Evolutionary conservation across 139 green algal species (phyloP).

Genomic region (Micractinium sp.): DNA sequence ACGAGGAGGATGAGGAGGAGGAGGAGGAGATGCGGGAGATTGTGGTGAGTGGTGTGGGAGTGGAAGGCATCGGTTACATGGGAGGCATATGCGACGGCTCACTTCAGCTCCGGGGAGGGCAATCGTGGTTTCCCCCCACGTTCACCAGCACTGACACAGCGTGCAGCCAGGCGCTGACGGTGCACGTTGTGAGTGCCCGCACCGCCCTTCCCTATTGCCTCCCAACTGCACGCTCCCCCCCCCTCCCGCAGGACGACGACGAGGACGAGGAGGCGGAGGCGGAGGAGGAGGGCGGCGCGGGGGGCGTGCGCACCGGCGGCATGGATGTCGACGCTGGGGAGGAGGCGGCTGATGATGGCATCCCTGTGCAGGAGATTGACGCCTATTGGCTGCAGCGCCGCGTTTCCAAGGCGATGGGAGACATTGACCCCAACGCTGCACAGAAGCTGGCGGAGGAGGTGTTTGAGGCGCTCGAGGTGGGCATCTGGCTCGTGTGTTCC

Average conservation of each 20-base stretch:
- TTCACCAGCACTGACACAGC: too few relatives aligned
- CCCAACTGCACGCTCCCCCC: neutral
- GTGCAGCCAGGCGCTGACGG: too few relatives aligned
- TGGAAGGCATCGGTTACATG: neutral
- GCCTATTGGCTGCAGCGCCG: constrained; percentile 98
- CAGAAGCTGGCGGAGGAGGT: constrained; percentile 86
- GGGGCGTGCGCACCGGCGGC: constrained; percentile 44
- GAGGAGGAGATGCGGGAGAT: constrained; percentile 59
- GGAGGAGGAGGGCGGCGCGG: constrained; percentile 41
- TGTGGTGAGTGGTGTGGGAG: constrained; percentile 34
- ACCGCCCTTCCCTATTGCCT: neutral
- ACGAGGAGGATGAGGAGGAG: constrained; percentile 85
- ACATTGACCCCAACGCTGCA: constrained; percentile 71
- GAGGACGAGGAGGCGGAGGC: constrained; percentile 60
- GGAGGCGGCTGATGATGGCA: constrained; percentile 52
- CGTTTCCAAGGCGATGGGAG: constrained; percentile 74
- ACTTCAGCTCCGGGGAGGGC: too few relatives aligned
- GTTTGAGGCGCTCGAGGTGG: constrained; percentile 55
- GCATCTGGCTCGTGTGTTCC: neutral
- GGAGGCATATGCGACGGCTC: too few relatives aligned
- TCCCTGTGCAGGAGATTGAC: constrained; percentile 87
- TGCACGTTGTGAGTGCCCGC: neutral
- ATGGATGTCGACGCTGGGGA: constrained; percentile 66
- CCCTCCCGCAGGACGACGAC: constrained; percentile 39
- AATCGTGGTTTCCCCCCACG: too few relatives aligned